Percentiles rank a stretch among this genome's conserved stretches.
phyloP scores from a whole-genome alignment of 2,329 filamentous ascomycete genomes.

The Paraconiothyrium brasiliense region DNA sequence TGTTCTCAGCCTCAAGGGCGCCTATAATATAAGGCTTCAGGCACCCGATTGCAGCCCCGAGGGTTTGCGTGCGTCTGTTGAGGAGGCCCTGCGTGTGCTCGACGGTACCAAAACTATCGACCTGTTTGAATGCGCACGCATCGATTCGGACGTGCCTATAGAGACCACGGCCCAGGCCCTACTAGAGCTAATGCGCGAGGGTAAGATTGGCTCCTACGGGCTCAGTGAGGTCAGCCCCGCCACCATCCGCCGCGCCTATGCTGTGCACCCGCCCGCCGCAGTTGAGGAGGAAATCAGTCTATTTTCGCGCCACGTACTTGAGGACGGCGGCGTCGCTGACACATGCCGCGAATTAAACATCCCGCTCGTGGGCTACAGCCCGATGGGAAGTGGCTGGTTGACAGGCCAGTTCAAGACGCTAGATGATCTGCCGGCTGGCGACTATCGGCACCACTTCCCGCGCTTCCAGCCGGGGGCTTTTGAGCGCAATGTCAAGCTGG shows the following conservation, averaged over 20 bases:
- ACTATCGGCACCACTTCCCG: constrained; percentile 58
- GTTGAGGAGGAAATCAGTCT: constrained; percentile 68
- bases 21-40: background rate
- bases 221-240: constrained; percentile 52
- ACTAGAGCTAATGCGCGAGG: constrained; percentile 24
- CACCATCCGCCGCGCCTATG: constrained; percentile 55
- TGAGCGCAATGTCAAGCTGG: constrained; percentile 68
- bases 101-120: constrained; percentile 36
- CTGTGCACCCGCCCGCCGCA: constrained; percentile 61
- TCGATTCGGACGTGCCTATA: constrained; percentile 50
- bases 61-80: background rate
- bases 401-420: constrained; percentile 49
- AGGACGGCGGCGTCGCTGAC: constrained; percentile 62
- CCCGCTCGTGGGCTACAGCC: constrained; percentile 71
- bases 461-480: constrained; percentile 71
- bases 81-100: constrained; percentile 5
- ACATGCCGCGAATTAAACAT: constrained; percentile 68
- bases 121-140: constrained; percentile 51
- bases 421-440: constrained; percentile 64
- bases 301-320: constrained; percentile 61
- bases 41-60: background rate
- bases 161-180: constrained; percentile 50
- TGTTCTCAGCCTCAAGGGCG: background rate
- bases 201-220: constrained; percentile 51
- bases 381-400: constrained; percentile 67